Evolutionary conservation across 164 flowering plant species (phyloP).

Genomic region (Warburgia ugandensis): DNA sequence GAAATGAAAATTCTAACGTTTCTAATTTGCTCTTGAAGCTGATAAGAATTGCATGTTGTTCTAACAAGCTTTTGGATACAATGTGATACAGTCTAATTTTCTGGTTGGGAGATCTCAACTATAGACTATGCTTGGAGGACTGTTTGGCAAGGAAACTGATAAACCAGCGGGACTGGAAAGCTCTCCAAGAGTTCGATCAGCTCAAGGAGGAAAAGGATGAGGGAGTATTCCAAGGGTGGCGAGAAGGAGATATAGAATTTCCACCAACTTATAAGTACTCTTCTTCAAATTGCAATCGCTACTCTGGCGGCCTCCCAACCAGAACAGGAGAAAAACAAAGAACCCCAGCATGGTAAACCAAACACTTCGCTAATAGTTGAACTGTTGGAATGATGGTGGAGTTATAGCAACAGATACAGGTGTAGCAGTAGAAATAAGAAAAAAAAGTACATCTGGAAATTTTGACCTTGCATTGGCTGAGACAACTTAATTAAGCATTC

Average conservation of each 20-base stretch:
- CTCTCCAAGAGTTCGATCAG: conserved; percentile 61
- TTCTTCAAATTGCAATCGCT: conserved; percentile 39
- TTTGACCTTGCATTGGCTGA: too few species aligned
- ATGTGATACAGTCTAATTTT: conserved; percentile 76
- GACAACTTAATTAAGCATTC: too few species aligned
- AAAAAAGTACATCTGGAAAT: too few species aligned
- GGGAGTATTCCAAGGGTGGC: conserved; percentile 85
- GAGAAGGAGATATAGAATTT: conserved; percentile 64
- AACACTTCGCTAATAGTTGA: too few species aligned
- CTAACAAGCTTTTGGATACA: too few species aligned
- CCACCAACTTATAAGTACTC: conserved; percentile 88
- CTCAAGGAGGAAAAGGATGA: conserved; percentile 54
- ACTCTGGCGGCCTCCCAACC: conserved; percentile 53
- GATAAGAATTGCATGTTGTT: too few species aligned
- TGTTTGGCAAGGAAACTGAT: conserved; percentile 50
- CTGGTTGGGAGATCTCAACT: conserved; percentile 86
- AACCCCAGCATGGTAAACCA: conserved; percentile 86
- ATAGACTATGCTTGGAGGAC: conserved; percentile 57
- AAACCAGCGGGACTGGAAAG: conserved; percentile 53
- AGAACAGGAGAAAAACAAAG: conserved; percentile 66
- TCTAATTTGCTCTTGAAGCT: too few species aligned
- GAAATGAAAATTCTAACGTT: too few species aligned
- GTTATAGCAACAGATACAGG: too few species aligned
- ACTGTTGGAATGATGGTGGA: too few species aligned
- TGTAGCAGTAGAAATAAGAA: too few species aligned